A percentile compares a stretch with the other conserved stretches of the same genome.
phyloP scores from a whole-genome alignment of 2,329 filamentous ascomycete species.

The Trichophaea hybrida region DNA sequence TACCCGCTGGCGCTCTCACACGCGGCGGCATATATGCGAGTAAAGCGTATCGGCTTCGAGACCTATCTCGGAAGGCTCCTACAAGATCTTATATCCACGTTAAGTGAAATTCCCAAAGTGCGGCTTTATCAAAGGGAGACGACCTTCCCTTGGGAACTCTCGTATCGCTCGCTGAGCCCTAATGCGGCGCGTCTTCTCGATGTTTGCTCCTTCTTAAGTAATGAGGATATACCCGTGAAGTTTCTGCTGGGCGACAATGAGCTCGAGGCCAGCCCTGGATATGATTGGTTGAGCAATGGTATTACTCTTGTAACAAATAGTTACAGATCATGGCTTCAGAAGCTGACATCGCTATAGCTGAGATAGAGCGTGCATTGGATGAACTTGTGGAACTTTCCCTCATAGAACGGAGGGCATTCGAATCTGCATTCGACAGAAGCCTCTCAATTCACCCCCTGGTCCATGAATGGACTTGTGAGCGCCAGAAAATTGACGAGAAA shows the following conservation, averaged over 20 bases:
- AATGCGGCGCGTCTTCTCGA: constrained; percentile 1
- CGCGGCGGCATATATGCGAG: constrained; percentile 15
- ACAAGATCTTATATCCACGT: not conserved
- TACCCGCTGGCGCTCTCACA: constrained; percentile 17
- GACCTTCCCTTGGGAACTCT: not conserved
- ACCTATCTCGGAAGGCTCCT: constrained; percentile 1
- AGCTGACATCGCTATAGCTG: not conserved
- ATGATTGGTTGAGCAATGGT: constrained; percentile 4
- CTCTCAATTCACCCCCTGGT: constrained; percentile 9
- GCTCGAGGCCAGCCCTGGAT: not conserved
- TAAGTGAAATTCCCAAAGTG: not conserved
- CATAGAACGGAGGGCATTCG: not conserved
- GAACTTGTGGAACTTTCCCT: constrained; percentile 3
- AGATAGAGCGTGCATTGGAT: constrained; percentile 6
- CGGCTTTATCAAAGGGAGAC: not conserved
- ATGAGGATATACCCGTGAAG: constrained; percentile 5
- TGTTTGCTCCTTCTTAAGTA: constrained; percentile 10
- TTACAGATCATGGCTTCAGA: not conserved
- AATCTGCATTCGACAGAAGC: not conserved
- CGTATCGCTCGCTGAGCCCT: not conserved
- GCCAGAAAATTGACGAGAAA: too few species aligned
- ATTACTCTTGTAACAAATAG: not conserved
- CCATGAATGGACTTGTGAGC: not conserved
- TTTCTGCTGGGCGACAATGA: not conserved
- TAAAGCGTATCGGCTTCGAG: not conserved